phyloP scores from a whole-genome alignment of 805 yeast species.

The Blastobotrys robertii region DNA sequence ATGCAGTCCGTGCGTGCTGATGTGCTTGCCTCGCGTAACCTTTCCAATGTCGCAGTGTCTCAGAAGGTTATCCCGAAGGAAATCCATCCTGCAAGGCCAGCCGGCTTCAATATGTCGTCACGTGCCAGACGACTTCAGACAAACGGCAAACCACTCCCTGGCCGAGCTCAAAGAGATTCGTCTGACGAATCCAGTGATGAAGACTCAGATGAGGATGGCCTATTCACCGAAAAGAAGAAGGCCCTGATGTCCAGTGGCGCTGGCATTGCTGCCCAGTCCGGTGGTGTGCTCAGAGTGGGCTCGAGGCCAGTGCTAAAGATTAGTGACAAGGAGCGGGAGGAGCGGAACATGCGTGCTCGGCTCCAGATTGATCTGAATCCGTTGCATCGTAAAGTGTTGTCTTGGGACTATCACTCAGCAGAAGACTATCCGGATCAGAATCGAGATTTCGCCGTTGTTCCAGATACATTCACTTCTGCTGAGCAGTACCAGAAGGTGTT shows the following conservation, averaged over 20 bases:
- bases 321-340: slow-evolving; percentile 44
- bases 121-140: not conserved
- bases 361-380: slow-evolving; percentile 71
- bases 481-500: slow-evolving; percentile 60
- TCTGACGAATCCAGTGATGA: slow-evolving; percentile 32
- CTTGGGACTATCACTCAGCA: slow-evolving; percentile 62
- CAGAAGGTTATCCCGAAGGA: slow-evolving; percentile 10
- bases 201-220: slow-evolving; percentile 32
- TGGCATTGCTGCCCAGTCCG: slow-evolving; percentile 6
- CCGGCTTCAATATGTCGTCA: slow-evolving; percentile 37
- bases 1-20: slow-evolving; percentile 3
- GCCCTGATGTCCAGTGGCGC: slow-evolving; percentile 20
- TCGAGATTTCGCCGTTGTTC: slow-evolving; percentile 37
- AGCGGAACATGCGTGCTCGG: slow-evolving; percentile 68
- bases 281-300: slow-evolving; percentile 8
- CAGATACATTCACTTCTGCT: slow-evolving; percentile 45
- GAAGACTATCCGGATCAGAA: slow-evolving; percentile 43
- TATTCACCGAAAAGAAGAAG: slow-evolving; percentile 27
- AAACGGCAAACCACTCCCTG: slow-evolving; percentile 13
- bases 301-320: slow-evolving; percentile 11
- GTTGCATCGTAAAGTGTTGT: slow-evolving; percentile 54
- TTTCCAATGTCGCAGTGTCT: slow-evolving; percentile 3
- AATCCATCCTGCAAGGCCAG: slow-evolving; percentile 39
- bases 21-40: not conserved
- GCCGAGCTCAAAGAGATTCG: slow-evolving; percentile 16